Evolutionary conservation across 176 grass and related monocot genomes (phyloP).

Genomic region (Raddia guianensis): DNA sequence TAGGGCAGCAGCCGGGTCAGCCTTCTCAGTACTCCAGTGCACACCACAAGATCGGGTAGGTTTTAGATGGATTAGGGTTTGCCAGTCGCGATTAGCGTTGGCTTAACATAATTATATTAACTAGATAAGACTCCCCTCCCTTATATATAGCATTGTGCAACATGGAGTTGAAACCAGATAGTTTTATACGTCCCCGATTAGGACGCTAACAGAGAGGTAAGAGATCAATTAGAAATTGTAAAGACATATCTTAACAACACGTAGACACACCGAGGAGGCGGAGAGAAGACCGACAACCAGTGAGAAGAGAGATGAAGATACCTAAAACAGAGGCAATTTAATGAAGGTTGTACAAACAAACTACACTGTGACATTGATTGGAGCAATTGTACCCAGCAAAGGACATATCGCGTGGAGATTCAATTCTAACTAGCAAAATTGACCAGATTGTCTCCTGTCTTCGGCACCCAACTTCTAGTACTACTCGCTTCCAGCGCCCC

Average conservation of each 20-base stretch:
- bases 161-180: too few species aligned
- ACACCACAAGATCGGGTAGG: too few species aligned
- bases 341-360: not conserved
- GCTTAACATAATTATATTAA: too few species aligned
- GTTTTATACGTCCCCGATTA: too few species aligned
- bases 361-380: slow-evolving; percentile 3
- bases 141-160: too few species aligned
- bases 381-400: slow-evolving; percentile 4
- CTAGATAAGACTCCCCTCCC: too few species aligned
- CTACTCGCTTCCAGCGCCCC: not conserved
- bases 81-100: too few species aligned
- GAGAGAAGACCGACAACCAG: not conserved
- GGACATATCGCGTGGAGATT: not conserved
- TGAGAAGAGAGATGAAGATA: not conserved
- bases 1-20: too few species aligned
- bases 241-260: not conserved
- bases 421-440: not conserved
- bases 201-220: too few species aligned
- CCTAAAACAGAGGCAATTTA: slow-evolving; percentile 19
- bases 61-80: too few species aligned
- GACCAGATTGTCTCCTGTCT: not conserved
- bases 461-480: not conserved
- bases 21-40: too few species aligned
- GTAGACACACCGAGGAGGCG: not conserved
- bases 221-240: too few species aligned